Percentiles rank a stretch among this genome's conserved stretches.
Evolutionary conservation across 257 asterid genomes (phyloP).

Genomic region (Paraleonurus japonicus): DNA sequence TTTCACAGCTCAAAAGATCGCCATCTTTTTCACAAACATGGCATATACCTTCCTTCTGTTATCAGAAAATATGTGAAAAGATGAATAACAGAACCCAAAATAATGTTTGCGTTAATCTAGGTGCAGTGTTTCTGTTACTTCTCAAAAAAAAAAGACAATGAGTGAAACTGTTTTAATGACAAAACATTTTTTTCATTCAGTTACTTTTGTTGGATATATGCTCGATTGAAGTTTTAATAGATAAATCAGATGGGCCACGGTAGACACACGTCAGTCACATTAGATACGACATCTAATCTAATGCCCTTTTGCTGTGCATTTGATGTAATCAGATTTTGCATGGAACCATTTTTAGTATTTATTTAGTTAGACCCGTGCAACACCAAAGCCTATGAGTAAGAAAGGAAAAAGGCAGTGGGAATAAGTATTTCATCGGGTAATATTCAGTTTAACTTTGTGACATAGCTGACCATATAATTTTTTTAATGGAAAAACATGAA

Average conservation of each 20-base stretch:
- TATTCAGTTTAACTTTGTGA: neutral
- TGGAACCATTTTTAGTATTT: neutral
- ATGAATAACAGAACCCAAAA: conserved; percentile 16
- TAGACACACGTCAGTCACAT: conserved; percentile 1
- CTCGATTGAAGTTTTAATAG: neutral
- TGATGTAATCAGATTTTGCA: neutral
- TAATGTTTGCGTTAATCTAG: neutral
- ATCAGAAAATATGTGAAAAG: conserved; percentile 15
- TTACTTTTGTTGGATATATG: conserved; percentile 10
- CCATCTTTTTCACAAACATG: conserved; percentile 71
- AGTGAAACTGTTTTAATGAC: neutral
- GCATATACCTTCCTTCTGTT: conserved; percentile 73
- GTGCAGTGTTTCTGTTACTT: neutral
- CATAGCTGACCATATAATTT: neutral
- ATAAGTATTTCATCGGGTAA: neutral
- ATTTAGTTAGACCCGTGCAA: neutral
- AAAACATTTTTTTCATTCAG: neutral
- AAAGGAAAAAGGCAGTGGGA: neutral
- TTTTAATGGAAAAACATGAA: neutral
- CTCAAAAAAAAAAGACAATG: neutral
- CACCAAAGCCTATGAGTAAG: neutral
- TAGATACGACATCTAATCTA: neutral
- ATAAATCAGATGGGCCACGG: neutral
- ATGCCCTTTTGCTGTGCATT: neutral
- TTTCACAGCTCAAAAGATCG: conserved; percentile 72